Evolutionary conservation across 495 filamentous ascomycete genomes (phyloP), one percentile per base, ranked within the genome.

Genomic region (Paragyromitra xinjiangensis): DNA sequence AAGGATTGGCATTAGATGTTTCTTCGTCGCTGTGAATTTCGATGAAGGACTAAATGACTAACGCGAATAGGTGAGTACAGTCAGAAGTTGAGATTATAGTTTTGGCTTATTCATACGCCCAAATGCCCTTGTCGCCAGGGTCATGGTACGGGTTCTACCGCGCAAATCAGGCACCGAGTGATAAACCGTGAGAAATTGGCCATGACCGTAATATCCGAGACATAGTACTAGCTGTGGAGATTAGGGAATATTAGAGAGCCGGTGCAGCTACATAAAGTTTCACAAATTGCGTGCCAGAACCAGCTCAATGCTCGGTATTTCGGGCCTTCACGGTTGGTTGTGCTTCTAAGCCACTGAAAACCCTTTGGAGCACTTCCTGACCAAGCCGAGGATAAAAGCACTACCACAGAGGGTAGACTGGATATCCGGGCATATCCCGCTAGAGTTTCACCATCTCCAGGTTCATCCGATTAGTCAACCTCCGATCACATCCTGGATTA

Each of bases 151-250:
- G 9, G 11, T 34, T 34, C 29, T 19, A 58, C 22, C 55, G 11
- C 29, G 58, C 6, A 42, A 22, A 53, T 11, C 26, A n/a, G n/a
- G 11, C 11, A 16, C 34, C 70, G 70, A 73, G 70, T 73, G 70
- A 73, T 73, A 64, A 22, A 1, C 1, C 22, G 34, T 73, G 70
- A 73, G n/a, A 16, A 2, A 8, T 51, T 37, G 9, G 29, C 5
- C 26, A 34, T 3, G 29, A 34, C 29, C 29, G 29, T 34, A 3
- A 8, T 53, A 26, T 11, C 12, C 45, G 44, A 51, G 44, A 26
- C 42, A 71, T n/a, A 19, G 4, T 51, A 6, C 6, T 50, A 19
- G 8, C 24, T 48, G 26, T 34, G 14, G 42, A 50, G 3, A 51
- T 29, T 51, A 67, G 48, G 44, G 44, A 22, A 67, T 6, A n/a